phyloP scores from a whole-genome alignment of 306 rosid genomes.

The Citrullus amarus region DNA sequence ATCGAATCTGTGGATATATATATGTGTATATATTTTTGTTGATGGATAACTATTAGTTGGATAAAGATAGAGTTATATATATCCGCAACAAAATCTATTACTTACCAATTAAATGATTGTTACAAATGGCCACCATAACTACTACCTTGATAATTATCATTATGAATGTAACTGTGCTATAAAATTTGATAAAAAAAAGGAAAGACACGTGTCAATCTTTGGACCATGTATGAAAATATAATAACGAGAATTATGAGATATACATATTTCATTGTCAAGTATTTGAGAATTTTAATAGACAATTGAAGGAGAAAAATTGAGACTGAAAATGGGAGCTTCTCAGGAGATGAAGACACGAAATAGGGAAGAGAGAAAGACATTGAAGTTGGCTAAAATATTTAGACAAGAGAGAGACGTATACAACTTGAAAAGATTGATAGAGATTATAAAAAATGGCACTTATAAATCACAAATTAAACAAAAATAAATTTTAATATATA shows the following conservation, averaged over 20 bases:
- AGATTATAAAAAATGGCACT: neutral
- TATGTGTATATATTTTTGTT: too few species aligned
- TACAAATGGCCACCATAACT: neutral
- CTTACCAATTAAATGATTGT: too few species aligned
- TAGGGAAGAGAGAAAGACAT: neutral
- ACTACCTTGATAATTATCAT: neutral
- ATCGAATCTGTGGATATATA: too few species aligned
- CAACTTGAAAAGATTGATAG: neutral
- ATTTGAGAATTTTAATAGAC: neutral
- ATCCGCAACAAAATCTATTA: neutral
- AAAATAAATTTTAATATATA: too few species aligned
- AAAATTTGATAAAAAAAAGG: too few species aligned
- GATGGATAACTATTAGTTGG: neutral
- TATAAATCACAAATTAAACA: neutral
- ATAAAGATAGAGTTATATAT: too few species aligned
- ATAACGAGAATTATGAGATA: neutral
- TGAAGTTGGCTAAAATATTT: neutral
- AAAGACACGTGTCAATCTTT: neutral
- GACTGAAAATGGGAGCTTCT: too few species aligned
- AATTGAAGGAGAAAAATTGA: too few species aligned
- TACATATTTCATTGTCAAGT: neutral
- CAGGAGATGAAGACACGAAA: neutral
- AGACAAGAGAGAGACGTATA: neutral
- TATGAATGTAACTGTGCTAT: neutral
- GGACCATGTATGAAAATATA: neutral